These are phyloP conservation scores for Lolium rigidum DNA, from an alignment of 176 grass and related monocot species.

Conservation along the genomic window DNA sequence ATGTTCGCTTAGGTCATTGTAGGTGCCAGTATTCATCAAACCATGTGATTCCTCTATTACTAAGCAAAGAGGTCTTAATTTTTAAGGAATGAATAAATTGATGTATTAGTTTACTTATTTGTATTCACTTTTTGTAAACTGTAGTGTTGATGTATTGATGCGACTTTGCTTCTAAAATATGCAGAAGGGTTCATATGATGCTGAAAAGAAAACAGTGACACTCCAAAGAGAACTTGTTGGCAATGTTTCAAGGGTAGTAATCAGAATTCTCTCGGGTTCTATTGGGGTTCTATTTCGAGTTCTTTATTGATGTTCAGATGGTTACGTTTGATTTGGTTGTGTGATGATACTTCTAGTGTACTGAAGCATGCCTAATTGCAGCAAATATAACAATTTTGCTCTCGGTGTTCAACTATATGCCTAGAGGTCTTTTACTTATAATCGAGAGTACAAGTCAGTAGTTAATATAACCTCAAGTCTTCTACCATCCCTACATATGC, in stretches of 20 bases:
- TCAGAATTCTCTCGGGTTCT: not conserved
- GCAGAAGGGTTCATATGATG: conserved; percentile 82
- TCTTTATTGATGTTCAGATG: not conserved
- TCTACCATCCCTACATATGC: no score
- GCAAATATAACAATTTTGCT: not conserved
- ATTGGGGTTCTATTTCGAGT: not conserved
- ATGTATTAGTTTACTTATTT: not conserved
- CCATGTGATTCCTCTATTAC: not conserved
- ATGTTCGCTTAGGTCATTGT: not conserved
- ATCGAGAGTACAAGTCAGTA: no score
- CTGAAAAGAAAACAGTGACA: conserved; percentile 63
- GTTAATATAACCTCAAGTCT: no score
- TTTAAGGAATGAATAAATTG: not conserved
- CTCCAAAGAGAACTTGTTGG: conserved; percentile 84
- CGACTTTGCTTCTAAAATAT: conserved; percentile 35
- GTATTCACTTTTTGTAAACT: not conserved
- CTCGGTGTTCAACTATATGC: not conserved
- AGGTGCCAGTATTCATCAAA: not conserved
- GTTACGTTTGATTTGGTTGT: not conserved
- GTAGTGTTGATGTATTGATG: conserved; percentile 3
- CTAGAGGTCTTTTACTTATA: no score
- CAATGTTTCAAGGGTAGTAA: conserved; percentile 82
- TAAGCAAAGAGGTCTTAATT: not conserved
- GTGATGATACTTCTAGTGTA: not conserved
- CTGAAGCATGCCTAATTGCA: not conserved